These are phyloP conservation scores for Metschnikowia noctiluminum DNA, from an alignment of 805 yeast genomes.

Conservation along the genomic window DNA sequence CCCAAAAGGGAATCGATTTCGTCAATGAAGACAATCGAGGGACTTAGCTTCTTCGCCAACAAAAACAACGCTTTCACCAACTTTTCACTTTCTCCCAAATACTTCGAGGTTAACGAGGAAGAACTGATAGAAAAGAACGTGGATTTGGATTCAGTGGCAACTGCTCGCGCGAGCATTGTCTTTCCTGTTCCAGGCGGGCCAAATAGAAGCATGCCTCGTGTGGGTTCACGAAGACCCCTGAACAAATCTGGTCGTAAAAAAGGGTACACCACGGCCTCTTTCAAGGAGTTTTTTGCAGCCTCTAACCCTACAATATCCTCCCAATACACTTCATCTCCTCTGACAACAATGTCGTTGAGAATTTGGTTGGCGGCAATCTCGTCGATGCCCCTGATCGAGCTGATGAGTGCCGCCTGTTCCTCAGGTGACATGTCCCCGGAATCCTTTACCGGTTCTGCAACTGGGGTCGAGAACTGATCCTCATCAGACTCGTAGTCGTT, in stretches of 20 bases:
- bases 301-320: constrained; percentile 92
- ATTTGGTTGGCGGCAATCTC: constrained; percentile 76
- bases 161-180: constrained; percentile 95
- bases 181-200: constrained; percentile 99
- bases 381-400: constrained; percentile 70
- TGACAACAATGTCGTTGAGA: constrained; percentile 80
- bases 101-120: constrained; percentile 82
- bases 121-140: constrained; percentile 92
- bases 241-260: constrained; percentile 91
- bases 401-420: constrained; percentile 39
- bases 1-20: constrained; percentile 91
- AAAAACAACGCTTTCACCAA: constrained; percentile 84
- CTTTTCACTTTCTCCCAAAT: constrained; percentile 91
- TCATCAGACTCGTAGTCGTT: constrained; percentile 22
- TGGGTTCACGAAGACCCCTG: constrained; percentile 88
- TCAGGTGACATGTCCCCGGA: constrained; percentile 15
- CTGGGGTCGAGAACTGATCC: not conserved
- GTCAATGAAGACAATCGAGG: constrained; percentile 91
- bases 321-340: constrained; percentile 92
- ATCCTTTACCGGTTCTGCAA: not conserved
- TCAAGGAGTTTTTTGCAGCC: constrained; percentile 80
- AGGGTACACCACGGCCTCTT: constrained; percentile 95
- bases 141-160: constrained; percentile 90
- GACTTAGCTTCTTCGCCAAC: constrained; percentile 80
- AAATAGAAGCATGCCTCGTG: constrained; percentile 90